Conservation (phyloP, 2,329 filamentous ascomycete species). For the Microcyclosporella mali region DNA sequence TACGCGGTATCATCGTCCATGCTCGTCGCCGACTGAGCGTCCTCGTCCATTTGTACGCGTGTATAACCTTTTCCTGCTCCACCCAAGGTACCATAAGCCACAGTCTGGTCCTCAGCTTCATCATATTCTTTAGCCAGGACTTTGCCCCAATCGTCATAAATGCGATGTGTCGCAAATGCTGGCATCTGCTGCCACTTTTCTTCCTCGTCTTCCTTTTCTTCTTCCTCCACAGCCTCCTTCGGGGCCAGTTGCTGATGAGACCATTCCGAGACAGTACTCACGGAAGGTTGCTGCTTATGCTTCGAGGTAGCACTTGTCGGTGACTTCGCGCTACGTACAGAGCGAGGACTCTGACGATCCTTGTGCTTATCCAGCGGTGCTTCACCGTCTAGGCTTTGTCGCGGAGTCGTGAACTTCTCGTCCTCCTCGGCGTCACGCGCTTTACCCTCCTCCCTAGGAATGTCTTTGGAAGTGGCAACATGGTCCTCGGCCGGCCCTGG, state of each 20-base stretch:
- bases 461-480: not conserved
- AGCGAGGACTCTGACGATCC: conserved; percentile 3
- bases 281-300: conserved; percentile 18
- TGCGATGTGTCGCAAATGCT: conserved; percentile 82
- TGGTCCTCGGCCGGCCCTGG: conserved; percentile 4
- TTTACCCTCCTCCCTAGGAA: not conserved
- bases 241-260: conserved; percentile 76
- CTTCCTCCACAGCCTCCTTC: conserved; percentile 37
- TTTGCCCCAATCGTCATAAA: conserved; percentile 89
- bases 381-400: conserved; percentile 6
- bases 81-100: conserved; percentile 70
- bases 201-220: conserved; percentile 53
- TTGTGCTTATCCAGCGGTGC: conserved; percentile 1
- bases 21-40: conserved; percentile 87
- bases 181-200: conserved; percentile 90
- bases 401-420: conserved; percentile 5
- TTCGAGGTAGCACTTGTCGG: conserved; percentile 10
- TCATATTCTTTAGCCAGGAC: conserved; percentile 75
- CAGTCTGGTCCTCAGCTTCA: conserved; percentile 61
- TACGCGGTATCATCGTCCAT: conserved; percentile 97
- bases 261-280: conserved; percentile 63
- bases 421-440: conserved; percentile 1
- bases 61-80: conserved; percentile 95
- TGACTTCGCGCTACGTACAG: conserved; percentile 2
- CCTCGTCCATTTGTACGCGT: conserved; percentile 87